A percentile compares a stretch with the other conserved stretches of the same genome.
Conservation (phyloP, 768 basidiomycete species). For the Epithele typhae region DNA sequence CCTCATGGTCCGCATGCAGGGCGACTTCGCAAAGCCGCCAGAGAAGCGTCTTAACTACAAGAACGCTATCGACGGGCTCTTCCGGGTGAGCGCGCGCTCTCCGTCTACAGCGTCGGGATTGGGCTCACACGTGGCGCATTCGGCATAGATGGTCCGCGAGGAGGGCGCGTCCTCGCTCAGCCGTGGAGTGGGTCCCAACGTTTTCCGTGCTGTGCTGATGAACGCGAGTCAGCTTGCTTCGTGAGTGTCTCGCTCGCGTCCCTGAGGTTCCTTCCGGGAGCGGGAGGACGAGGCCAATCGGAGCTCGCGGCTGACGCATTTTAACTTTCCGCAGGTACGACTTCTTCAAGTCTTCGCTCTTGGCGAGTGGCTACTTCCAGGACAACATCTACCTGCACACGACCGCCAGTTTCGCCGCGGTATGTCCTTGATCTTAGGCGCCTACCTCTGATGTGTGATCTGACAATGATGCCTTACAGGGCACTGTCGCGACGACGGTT, state of each 20-base stretch:
- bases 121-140: neutral
- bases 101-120: too few species aligned
- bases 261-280: neutral
- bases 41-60: slow-evolving; percentile 90
- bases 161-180: slow-evolving; percentile 74
- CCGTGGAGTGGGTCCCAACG: slow-evolving; percentile 80
- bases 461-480: slow-evolving; percentile 34
- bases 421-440: slow-evolving; percentile 24
- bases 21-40: slow-evolving; percentile 83
- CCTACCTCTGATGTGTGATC: too few species aligned
- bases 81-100: slow-evolving; percentile 57
- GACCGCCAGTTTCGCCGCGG: too few species aligned
- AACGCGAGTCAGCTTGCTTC: slow-evolving; percentile 91
- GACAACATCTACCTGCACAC: slow-evolving; percentile 82
- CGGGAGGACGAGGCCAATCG: too few species aligned
- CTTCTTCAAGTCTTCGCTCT: slow-evolving; percentile 82
- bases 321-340: slow-evolving; percentile 60
- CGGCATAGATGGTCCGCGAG: slow-evolving; percentile 73
- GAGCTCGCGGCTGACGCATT: neutral
- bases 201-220: slow-evolving; percentile 84
- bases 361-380: slow-evolving; percentile 65
- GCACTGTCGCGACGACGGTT: slow-evolving; percentile 82
- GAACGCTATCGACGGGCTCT: slow-evolving; percentile 84
- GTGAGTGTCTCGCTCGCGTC: slow-evolving; percentile 37
- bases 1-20: slow-evolving; percentile 68